Conservation (phyloP, 2,329 filamentous ascomycete species). For the Fusarium sp. region DNA sequence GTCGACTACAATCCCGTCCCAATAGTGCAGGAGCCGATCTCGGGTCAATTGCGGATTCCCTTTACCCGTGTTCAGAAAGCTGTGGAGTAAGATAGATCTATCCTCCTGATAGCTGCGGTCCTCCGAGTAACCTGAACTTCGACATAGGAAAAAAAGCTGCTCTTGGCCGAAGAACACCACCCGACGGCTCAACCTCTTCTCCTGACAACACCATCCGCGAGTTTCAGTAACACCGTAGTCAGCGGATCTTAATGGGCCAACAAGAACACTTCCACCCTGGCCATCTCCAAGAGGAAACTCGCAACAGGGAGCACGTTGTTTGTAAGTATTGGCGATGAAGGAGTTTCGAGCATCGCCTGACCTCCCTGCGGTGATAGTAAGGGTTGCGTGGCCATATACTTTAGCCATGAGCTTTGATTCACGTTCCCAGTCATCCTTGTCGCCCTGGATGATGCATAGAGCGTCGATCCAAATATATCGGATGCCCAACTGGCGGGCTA, state of each 20-base stretch:
- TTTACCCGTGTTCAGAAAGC: neutral
- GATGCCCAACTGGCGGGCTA: neutral
- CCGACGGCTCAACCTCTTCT: conserved; percentile 4
- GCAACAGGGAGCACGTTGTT: neutral
- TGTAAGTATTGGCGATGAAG: neutral
- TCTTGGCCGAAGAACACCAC: conserved; percentile 8
- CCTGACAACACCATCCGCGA: conserved; percentile 28
- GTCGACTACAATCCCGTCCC: conserved; percentile 8
- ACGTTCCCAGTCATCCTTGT: neutral
- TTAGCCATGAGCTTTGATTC: neutral
- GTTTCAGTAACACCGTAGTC: neutral
- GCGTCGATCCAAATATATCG: conserved; percentile 11
- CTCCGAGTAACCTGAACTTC: neutral
- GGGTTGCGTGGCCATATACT: neutral
- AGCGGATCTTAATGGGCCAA: neutral
- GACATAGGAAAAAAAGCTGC: conserved; percentile 11
- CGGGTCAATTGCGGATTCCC: neutral
- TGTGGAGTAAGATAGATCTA: neutral
- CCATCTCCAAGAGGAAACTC: neutral
- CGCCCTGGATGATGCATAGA: neutral
- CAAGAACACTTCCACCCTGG: neutral
- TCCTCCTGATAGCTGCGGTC: neutral
- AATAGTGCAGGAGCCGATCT: conserved; percentile 1
- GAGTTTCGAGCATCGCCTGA: conserved; percentile 17
- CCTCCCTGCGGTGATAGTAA: conserved; percentile 15